Percentiles rank a stretch among this genome's conserved stretches.
Conservation (phyloP, 805 yeast species). For the Citeromyces nyonsensis region DNA sequence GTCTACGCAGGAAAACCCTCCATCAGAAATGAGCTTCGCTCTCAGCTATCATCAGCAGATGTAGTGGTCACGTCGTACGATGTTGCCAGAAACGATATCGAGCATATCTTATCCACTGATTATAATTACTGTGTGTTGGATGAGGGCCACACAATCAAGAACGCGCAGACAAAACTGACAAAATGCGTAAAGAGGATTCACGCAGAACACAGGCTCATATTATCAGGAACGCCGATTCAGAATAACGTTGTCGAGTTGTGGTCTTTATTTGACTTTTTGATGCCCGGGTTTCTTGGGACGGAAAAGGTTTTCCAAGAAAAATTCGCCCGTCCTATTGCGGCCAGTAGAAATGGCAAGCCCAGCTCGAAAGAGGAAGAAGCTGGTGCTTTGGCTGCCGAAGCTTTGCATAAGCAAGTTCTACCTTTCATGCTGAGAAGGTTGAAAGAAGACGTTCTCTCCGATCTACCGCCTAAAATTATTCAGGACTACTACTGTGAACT, state of each 20-base stretch:
- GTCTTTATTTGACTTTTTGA: slow-evolving; percentile 93
- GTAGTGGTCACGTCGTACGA: slow-evolving; percentile 91
- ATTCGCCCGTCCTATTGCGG: slow-evolving; percentile 96
- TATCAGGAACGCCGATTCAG: slow-evolving; percentile 97
- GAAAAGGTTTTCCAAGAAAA: slow-evolving; percentile 88
- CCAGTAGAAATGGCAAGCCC: slow-evolving; percentile 78
- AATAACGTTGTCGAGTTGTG: slow-evolving; percentile 92
- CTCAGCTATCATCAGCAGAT: slow-evolving; percentile 43
- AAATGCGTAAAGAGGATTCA: slow-evolving; percentile 70
- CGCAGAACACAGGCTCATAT: slow-evolving; percentile 80
- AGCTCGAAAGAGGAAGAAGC: slow-evolving; percentile 90
- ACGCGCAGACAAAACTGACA: slow-evolving; percentile 75
- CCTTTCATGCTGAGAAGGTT: slow-evolving; percentile 94
- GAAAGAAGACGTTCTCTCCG: slow-evolving; percentile 91
- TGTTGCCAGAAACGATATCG: slow-evolving; percentile 86
- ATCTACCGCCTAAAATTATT: slow-evolving; percentile 93
- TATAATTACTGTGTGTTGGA: slow-evolving; percentile 93
- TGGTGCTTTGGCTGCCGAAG: slow-evolving; percentile 91
- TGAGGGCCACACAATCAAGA: slow-evolving; percentile 96
- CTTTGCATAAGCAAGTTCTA: slow-evolving; percentile 88
- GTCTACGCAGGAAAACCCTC: slow-evolving; percentile 94
- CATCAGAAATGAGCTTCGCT: slow-evolving; percentile 39
- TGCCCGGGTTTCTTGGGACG: slow-evolving; percentile 97
- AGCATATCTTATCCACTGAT: slow-evolving; percentile 37
- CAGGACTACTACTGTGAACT: slow-evolving; percentile 97